A percentile compares a stretch with the other conserved stretches of the same genome.
phyloP scores from a whole-genome alignment of 345 rosid species.

The Angophora floribunda region DNA sequence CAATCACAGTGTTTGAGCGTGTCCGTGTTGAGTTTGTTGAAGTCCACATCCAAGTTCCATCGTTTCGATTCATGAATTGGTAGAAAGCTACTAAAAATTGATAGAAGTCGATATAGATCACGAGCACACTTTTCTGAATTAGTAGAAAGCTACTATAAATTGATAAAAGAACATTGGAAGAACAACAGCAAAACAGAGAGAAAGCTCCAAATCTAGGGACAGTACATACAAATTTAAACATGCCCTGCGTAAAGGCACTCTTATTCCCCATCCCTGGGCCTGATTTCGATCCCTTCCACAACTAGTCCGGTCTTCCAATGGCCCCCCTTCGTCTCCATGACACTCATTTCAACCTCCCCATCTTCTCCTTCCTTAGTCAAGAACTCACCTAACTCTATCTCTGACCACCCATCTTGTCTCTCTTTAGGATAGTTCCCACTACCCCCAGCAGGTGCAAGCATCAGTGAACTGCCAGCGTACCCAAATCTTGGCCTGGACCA shows the following conservation, averaged over 20 bases:
- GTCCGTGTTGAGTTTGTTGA: too few species aligned
- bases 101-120: not conserved
- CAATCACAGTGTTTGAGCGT: too few species aligned
- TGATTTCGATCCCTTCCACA: not conserved
- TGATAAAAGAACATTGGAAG: not conserved
- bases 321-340: slow-evolving; percentile 1
- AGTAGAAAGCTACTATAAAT: not conserved
- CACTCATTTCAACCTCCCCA: slow-evolving; percentile 4
- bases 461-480: not conserved
- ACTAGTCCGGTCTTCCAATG: slow-evolving; percentile 6
- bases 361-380: slow-evolving; percentile 3
- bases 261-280: not conserved
- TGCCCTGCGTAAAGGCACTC: not conserved
- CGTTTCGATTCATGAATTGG: too few species aligned
- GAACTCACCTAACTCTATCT: slow-evolving; percentile 19
- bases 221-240: not conserved
- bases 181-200: not conserved
- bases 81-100: too few species aligned
- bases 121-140: not conserved
- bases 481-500: not conserved
- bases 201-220: not conserved
- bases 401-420: slow-evolving; percentile 6
- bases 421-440: not conserved
- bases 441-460: not conserved
- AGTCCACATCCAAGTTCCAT: too few species aligned